These are phyloP conservation scores for Rhodamnia rubescens DNA, from an alignment of 345 rosid genomes.

Conservation along the genomic window DNA sequence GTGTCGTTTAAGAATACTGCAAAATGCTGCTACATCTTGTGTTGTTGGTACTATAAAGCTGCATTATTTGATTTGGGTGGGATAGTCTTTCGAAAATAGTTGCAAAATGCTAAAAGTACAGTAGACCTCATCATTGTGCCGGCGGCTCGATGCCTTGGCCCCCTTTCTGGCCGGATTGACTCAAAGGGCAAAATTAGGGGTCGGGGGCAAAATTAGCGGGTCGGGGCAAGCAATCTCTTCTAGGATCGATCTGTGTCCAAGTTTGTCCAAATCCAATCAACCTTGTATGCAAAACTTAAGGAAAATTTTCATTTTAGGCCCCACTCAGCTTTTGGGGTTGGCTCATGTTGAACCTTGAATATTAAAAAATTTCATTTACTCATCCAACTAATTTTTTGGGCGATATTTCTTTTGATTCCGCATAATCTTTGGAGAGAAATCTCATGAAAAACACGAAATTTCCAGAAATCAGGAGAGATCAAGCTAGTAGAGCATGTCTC, in stretches of 20 bases:
- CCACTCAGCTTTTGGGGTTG: neutral
- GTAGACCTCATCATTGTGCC: neutral
- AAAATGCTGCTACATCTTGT: neutral
- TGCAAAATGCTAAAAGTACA: neutral
- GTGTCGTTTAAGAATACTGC: neutral
- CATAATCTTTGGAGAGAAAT: too few relatives aligned
- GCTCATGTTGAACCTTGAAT: neutral
- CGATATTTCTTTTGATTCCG: too few relatives aligned
- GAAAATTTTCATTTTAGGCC: too few relatives aligned
- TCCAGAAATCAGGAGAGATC: too few relatives aligned
- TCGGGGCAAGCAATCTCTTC: neutral
- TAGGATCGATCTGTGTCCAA: neutral
- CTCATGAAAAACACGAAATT: too few relatives aligned
- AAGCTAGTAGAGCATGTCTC: too few relatives aligned
- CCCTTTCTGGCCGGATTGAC: too few relatives aligned
- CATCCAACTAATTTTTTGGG: too few relatives aligned
- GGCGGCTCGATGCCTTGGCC: too few relatives aligned
- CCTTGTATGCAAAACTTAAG: too few relatives aligned
- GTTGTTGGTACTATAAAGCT: neutral
- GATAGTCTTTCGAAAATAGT: neutral
- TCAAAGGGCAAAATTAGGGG: too few relatives aligned
- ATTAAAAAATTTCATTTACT: neutral
- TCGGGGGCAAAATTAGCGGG: neutral
- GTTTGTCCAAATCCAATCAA: neutral
- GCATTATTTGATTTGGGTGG: neutral